phyloP scores from a whole-genome alignment of 2,329 filamentous ascomycete genomes.

The Fusarium sp. region DNA sequence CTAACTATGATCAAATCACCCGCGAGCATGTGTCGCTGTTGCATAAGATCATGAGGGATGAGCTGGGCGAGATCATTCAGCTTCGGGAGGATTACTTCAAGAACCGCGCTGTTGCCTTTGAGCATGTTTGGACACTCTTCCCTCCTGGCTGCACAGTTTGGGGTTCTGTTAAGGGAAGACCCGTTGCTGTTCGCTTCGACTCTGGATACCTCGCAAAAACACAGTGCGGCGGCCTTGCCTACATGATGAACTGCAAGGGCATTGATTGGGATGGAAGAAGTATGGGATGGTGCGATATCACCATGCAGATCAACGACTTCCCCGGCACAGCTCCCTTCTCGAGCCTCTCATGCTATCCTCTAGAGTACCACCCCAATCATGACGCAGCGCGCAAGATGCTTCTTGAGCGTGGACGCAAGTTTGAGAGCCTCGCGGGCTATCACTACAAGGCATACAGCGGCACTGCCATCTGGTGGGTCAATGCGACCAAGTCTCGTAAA shows the following conservation, averaged over 20 bases:
- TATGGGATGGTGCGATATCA: slow-evolving; percentile 54
- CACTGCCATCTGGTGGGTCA: slow-evolving; percentile 46
- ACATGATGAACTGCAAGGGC: slow-evolving; percentile 52
- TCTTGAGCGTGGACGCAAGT: slow-evolving; percentile 54
- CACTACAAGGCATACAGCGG: slow-evolving; percentile 60
- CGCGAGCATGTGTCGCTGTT: slow-evolving; percentile 60
- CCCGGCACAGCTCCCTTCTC: slow-evolving; percentile 56
- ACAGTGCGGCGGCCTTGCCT: slow-evolving; percentile 51
- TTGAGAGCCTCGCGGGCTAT: slow-evolving; percentile 57
- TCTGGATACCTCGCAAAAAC: slow-evolving; percentile 51
- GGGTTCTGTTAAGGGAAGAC: slow-evolving; percentile 51
- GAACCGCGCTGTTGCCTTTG: slow-evolving; percentile 63
- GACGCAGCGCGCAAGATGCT: slow-evolving; percentile 49
- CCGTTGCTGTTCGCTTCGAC: slow-evolving; percentile 52
- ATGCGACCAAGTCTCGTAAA: slow-evolving; percentile 33
- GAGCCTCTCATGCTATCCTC: slow-evolving; percentile 55
- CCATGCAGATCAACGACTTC: slow-evolving; percentile 53
- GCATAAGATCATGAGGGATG: slow-evolving; percentile 57
- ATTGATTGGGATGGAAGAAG: slow-evolving; percentile 60
- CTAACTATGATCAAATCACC: slow-evolving; percentile 53
- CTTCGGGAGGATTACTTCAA: slow-evolving; percentile 61
- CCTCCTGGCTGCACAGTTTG: slow-evolving; percentile 56
- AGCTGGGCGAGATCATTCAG: slow-evolving; percentile 61
- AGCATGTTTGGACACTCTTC: slow-evolving; percentile 65
- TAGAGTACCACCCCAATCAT: slow-evolving; percentile 54